Conservation (phyloP, 2,329 filamentous ascomycete genomes). For the Chaetomiaceae sp. region DNA sequence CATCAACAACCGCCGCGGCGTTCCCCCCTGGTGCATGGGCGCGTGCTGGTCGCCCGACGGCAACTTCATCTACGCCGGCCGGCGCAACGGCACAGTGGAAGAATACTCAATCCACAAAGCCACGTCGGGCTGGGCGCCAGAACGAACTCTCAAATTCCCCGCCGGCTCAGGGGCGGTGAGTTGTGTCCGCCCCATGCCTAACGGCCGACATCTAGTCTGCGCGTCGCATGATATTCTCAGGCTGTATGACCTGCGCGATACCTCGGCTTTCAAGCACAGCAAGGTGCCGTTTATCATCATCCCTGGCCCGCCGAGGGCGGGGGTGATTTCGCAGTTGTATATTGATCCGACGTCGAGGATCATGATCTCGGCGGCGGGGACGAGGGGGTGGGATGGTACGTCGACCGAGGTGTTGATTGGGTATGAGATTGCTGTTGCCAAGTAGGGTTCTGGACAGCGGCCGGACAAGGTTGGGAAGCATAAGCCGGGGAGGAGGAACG, state of each 20-base stretch:
- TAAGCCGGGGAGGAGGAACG: not conserved
- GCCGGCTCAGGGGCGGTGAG: conserved; percentile 85
- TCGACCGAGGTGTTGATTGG: conserved; percentile 88
- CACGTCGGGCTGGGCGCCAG: conserved; percentile 61
- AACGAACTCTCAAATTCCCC: conserved; percentile 81
- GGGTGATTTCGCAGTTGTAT: conserved; percentile 81
- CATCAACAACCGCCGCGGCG: conserved; percentile 67
- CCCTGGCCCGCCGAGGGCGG: conserved; percentile 76
- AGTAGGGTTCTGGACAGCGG: not conserved
- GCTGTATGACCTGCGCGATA: conserved; percentile 78
- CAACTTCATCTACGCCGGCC: conserved; percentile 89
- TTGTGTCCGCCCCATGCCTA: conserved; percentile 84
- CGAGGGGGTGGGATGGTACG: conserved; percentile 88
- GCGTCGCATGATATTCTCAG: conserved; percentile 91
- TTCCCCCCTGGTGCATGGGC: conserved; percentile 96
- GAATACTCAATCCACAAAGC: conserved; percentile 85
- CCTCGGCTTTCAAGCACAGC: conserved; percentile 62
- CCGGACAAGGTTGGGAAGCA: not conserved
- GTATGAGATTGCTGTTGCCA: conserved; percentile 69
- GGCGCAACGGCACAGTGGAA: conserved; percentile 88
- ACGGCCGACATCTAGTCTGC: conserved; percentile 86
- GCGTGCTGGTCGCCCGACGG: conserved; percentile 95
- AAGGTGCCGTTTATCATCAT: conserved; percentile 94
- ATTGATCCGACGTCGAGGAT: conserved; percentile 84
- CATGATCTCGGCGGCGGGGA: conserved; percentile 89